A percentile compares a stretch with the other conserved stretches of the same genome.
These are phyloP conservation scores for Mycena haematopus DNA, from an alignment of 768 basidiomycete genomes.

Conservation along the genomic window DNA sequence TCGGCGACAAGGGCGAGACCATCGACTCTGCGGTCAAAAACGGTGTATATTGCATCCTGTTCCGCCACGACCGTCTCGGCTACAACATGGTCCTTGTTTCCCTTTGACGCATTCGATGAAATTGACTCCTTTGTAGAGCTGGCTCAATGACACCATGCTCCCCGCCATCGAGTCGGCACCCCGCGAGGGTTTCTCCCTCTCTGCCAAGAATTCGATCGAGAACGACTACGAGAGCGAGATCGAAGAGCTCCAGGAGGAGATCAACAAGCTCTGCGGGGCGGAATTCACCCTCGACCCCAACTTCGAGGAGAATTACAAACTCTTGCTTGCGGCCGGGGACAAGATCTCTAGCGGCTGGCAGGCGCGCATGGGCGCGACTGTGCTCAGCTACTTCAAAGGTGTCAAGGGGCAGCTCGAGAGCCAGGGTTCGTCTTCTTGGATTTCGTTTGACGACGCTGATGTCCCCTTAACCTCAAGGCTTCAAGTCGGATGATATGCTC, in stretches of 20 bases:
- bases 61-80: slow-evolving; percentile 40
- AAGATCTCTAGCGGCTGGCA: slow-evolving; percentile 37
- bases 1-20: slow-evolving; percentile 36
- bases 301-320: slow-evolving; percentile 43
- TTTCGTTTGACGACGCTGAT: neutral
- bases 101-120: neutral
- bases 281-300: slow-evolving; percentile 46
- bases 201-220: slow-evolving; percentile 43
- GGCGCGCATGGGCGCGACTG: slow-evolving; percentile 35
- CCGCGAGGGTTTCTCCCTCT: slow-evolving; percentile 41
- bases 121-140: slow-evolving; percentile 14
- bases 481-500: slow-evolving; percentile 46
- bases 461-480: slow-evolving; percentile 31
- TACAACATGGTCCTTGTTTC: slow-evolving; percentile 33
- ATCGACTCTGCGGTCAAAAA: slow-evolving; percentile 44
- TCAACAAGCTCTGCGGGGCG: slow-evolving; percentile 37
- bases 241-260: slow-evolving; percentile 37
- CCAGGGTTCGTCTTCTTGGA: slow-evolving; percentile 27
- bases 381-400: slow-evolving; percentile 41
- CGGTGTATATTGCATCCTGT: slow-evolving; percentile 48
- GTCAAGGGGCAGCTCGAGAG: slow-evolving; percentile 39
- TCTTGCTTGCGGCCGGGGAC: slow-evolving; percentile 20
- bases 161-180: slow-evolving; percentile 42
- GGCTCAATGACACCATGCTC: slow-evolving; percentile 34
- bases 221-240: slow-evolving; percentile 39